These are phyloP conservation scores for Mrakia frigida DNA, from an alignment of 768 basidiomycete genomes.

Conservation along the genomic window DNA sequence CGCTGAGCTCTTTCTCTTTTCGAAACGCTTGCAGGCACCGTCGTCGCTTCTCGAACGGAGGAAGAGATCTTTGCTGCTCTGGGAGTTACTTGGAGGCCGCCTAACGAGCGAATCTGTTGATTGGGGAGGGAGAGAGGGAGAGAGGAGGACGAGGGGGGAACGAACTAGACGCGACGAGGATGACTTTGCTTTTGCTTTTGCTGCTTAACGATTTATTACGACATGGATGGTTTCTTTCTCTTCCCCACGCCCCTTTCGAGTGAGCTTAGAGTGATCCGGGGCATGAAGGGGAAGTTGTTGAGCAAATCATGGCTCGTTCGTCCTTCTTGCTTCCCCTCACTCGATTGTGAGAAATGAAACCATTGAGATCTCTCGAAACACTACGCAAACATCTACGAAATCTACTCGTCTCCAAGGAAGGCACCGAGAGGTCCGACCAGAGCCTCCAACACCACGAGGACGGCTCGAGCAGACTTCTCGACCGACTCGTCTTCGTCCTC, in stretches of 20 bases:
- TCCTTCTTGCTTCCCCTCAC: too few species aligned
- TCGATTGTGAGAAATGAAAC: too few species aligned
- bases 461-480: slow-evolving; percentile 21
- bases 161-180: too few species aligned
- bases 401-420: slow-evolving; percentile 26
- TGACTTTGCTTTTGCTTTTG: too few species aligned
- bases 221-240: too few species aligned
- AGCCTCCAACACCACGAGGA: slow-evolving; percentile 22
- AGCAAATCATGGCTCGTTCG: too few species aligned
- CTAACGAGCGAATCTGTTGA: slow-evolving; percentile 13
- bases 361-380: too few species aligned
- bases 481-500: slow-evolving; percentile 32
- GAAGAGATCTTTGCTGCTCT: slow-evolving; percentile 76
- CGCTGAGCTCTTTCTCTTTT: not conserved
- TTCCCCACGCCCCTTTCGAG: too few species aligned
- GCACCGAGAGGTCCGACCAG: slow-evolving; percentile 28
- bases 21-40: slow-evolving; percentile 50
- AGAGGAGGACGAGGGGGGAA: not conserved
- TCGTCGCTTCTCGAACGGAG: slow-evolving; percentile 78
- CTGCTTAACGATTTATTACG: too few species aligned
- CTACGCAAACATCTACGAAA: not conserved
- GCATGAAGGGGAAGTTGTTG: too few species aligned
- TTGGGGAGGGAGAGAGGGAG: not conserved
- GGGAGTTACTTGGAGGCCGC: slow-evolving; percentile 42
- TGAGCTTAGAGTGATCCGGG: too few species aligned